Percentiles rank a stretch among this genome's conserved stretches.
Conservation (phyloP, 2,329 filamentous ascomycete species). For the Neophaeococcomyces aloes region DNA sequence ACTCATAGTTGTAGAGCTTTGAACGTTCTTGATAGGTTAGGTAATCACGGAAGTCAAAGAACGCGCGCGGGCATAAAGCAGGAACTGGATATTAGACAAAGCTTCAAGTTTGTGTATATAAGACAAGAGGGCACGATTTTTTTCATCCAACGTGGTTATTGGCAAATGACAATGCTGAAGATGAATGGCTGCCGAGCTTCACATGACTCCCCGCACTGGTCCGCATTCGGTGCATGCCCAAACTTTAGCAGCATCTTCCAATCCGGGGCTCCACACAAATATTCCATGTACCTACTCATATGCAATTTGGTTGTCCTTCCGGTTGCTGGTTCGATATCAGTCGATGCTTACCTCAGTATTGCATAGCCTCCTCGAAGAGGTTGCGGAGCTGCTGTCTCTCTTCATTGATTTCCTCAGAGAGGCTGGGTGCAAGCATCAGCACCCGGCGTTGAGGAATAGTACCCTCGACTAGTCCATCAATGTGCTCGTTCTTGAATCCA, state of each 20-base stretch:
- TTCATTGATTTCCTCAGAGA: slow-evolving; percentile 57
- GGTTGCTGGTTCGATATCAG: background rate
- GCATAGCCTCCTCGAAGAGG: slow-evolving; percentile 56
- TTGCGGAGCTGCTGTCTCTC: slow-evolving; percentile 61
- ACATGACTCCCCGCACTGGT: slow-evolving; percentile 1
- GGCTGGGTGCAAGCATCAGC: slow-evolving; percentile 75
- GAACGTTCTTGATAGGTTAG: background rate
- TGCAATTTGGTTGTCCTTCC: slow-evolving; percentile 2
- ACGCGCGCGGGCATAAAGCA: too few species aligned
- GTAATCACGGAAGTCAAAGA: too few species aligned
- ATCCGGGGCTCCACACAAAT: background rate
- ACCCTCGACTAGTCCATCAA: slow-evolving; percentile 81
- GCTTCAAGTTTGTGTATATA: too few species aligned
- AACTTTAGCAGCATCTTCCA: too few species aligned
- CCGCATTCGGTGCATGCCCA: too few species aligned
- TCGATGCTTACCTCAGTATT: slow-evolving; percentile 32
- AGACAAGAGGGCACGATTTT: background rate
- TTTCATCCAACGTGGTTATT: background rate
- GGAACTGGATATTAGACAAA: background rate
- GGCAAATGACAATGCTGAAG: background rate
- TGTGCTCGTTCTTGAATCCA: slow-evolving; percentile 64
- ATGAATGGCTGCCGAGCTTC: slow-evolving; percentile 1
- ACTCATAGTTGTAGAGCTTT: slow-evolving; percentile 7
- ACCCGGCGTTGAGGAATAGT: slow-evolving; percentile 88
- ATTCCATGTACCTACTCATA: too few species aligned